These are phyloP conservation scores for Herpetospermum pedunculosum DNA, from an alignment of 306 rosid species.

Conservation along the genomic window DNA sequence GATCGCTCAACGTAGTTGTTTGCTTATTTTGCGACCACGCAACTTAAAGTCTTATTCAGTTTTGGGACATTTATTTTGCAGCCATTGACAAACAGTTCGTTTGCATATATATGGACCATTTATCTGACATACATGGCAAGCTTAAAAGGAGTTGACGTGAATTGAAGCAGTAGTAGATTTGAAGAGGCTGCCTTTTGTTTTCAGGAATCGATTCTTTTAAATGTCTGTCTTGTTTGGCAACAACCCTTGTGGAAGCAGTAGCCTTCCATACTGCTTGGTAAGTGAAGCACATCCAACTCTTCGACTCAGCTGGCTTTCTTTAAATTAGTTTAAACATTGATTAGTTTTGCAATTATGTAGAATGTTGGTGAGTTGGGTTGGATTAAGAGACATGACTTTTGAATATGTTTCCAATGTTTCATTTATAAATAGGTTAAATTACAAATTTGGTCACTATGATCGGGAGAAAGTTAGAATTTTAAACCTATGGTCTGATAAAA, in stretches of 20 bases:
- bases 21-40: background rate
- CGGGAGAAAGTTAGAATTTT: too few species aligned
- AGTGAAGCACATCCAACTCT: background rate
- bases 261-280: background rate
- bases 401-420: background rate
- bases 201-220: background rate
- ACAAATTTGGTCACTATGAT: too few species aligned
- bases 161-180: background rate
- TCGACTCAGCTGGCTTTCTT: background rate
- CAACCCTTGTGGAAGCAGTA: background rate
- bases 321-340: background rate
- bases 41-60: background rate
- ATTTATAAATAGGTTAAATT: too few species aligned
- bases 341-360: background rate
- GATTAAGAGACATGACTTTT: background rate
- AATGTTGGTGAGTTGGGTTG: background rate
- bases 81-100: constrained; percentile 68
- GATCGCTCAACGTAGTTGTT: background rate
- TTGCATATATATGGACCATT: constrained; percentile 56
- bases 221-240: background rate
- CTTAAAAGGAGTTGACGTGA: constrained; percentile 14
- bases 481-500: too few species aligned
- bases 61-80: constrained; percentile 20
- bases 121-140: constrained; percentile 81
- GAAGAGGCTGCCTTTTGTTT: background rate